Percentiles rank a stretch among this genome's conserved stretches.
These are phyloP conservation scores for Rhizopogon roseolus DNA, from an alignment of 768 basidiomycete species.

Conservation along the genomic window DNA sequence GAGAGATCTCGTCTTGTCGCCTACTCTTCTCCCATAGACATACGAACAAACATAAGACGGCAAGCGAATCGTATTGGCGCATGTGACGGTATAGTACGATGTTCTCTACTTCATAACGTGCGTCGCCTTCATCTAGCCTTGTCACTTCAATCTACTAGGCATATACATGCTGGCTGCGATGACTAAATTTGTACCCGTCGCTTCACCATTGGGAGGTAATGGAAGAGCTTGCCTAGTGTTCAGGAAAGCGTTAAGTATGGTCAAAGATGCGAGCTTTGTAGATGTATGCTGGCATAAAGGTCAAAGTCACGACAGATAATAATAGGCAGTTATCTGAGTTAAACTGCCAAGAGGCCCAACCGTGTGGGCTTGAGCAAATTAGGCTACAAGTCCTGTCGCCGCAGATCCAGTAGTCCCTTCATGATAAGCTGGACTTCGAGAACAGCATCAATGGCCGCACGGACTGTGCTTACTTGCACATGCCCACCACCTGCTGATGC, in stretches of 20 bases:
- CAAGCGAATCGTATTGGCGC: too few species aligned
- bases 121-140: too few species aligned
- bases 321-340: not conserved
- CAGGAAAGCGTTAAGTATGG: not conserved
- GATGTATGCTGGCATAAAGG: not conserved
- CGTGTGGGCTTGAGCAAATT: not conserved
- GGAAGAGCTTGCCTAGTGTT: not conserved
- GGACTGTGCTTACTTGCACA: constrained; percentile 66
- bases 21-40: too few species aligned
- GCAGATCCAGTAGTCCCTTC: constrained; percentile 78
- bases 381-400: constrained; percentile 61
- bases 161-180: too few species aligned
- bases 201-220: too few species aligned
- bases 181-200: too few species aligned
- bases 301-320: not conserved
- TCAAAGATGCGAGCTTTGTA: not conserved
- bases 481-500: constrained; percentile 19
- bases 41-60: too few species aligned
- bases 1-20: too few species aligned
- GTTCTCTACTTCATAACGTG: too few species aligned
- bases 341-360: not conserved
- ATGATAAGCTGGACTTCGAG: constrained; percentile 78
- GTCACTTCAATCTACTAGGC: too few species aligned
- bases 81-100: too few species aligned
- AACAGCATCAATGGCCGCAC: constrained; percentile 64